phyloP scores from a whole-genome alignment of 1,139 yeast genomes.

The Candida tunisiensis region DNA sequence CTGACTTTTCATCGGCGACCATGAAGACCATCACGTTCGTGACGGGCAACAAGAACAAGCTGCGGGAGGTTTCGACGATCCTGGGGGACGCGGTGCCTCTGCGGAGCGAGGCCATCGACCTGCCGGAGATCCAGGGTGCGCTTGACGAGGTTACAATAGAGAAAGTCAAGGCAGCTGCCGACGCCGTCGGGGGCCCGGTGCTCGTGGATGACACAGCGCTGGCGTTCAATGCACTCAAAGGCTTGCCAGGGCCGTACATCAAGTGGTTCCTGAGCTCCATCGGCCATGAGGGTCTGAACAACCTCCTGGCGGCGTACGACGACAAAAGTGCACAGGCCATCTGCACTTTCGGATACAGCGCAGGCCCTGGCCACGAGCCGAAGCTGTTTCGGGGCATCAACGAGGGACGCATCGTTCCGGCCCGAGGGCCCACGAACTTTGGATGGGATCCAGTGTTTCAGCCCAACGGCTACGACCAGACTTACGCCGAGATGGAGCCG shows the following conservation, averaged over 20 bases:
- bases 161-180: slow-evolving; percentile 70
- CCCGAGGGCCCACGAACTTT: slow-evolving; percentile 65
- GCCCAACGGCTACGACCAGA: slow-evolving; percentile 49
- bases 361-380: slow-evolving; percentile 59
- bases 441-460: slow-evolving; percentile 93
- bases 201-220: slow-evolving; percentile 92
- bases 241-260: slow-evolving; percentile 82
- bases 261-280: slow-evolving; percentile 9
- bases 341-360: slow-evolving; percentile 86
- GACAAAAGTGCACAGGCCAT: slow-evolving; percentile 79
- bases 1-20: no score
- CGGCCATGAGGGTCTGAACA: slow-evolving; percentile 7
- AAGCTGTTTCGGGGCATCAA: slow-evolving; percentile 74
- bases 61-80: slow-evolving; percentile 68
- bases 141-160: slow-evolving; percentile 66
- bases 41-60: slow-evolving; percentile 84
- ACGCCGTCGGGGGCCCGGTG: slow-evolving; percentile 49
- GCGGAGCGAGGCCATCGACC: slow-evolving; percentile 39
- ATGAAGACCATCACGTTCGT: no score
- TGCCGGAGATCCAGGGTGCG: slow-evolving; percentile 85
- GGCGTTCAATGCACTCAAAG: slow-evolving; percentile 63
- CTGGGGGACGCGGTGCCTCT: slow-evolving; percentile 39
- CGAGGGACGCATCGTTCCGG: slow-evolving; percentile 56
- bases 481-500: slow-evolving; percentile 83
- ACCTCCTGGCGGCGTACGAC: slow-evolving; percentile 63